Conservation (phyloP, 73 alveolate species). For the Urostyla sp. region DNA sequence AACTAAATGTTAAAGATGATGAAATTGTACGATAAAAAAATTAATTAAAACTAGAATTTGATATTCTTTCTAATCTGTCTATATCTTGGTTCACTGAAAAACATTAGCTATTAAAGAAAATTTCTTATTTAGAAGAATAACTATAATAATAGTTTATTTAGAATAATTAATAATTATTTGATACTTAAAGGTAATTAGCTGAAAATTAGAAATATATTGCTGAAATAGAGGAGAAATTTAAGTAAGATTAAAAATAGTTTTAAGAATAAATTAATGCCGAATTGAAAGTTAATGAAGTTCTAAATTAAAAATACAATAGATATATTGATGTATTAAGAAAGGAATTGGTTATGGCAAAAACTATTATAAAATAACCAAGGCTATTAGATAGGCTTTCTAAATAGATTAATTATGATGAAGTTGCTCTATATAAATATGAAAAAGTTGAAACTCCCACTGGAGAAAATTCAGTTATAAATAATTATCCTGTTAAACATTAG, state of each 20-base stretch:
- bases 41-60: conserved; percentile 17
- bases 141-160: background rate
- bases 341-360: conserved; percentile 59
- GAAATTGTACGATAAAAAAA: conserved; percentile 4
- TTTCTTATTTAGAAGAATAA: background rate
- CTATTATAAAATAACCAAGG: conserved; percentile 55
- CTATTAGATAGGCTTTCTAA: background rate
- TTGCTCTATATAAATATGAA: conserved; percentile 14
- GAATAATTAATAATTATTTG: background rate
- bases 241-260: background rate
- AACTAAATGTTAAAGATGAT: conserved; percentile 26
- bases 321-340: conserved; percentile 54
- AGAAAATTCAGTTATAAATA: no score
- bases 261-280: conserved; percentile 12
- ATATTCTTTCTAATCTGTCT: background rate
- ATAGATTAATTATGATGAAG: background rate
- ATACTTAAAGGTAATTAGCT: background rate
- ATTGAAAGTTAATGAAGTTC: conserved; percentile 27
- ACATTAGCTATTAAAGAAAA: background rate
- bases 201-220: background rate
- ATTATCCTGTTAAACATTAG: no score
- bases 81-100: conserved; percentile 12
- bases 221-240: background rate
- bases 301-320: conserved; percentile 1
- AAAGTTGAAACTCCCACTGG: no score